Percentiles rank a stretch among this genome's conserved stretches.
Evolutionary conservation across 257 asterid species (phyloP).

Genomic region (Gentiana dahurica): DNA sequence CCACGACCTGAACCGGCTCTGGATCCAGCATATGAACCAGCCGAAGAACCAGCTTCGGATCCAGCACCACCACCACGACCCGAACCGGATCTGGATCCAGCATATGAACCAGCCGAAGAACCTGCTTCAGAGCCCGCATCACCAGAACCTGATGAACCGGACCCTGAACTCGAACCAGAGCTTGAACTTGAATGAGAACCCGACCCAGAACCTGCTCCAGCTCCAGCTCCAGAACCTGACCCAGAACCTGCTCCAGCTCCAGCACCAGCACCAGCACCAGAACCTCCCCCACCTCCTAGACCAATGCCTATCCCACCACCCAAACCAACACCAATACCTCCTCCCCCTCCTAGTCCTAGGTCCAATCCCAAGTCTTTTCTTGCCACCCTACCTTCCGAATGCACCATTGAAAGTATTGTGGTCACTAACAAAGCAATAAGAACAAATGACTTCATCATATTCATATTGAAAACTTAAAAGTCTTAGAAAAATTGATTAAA

Average conservation of each 20-base stretch:
- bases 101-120: conserved; percentile 54
- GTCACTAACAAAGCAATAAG: too few species aligned
- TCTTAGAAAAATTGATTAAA: background rate
- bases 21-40: too few species aligned
- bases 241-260: conserved; percentile 36
- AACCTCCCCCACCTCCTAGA: conserved; percentile 51
- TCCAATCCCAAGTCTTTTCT: conserved; percentile 47
- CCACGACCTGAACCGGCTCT: too few species aligned
- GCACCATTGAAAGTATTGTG: too few species aligned
- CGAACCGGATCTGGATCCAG: conserved; percentile 49
- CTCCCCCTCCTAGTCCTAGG: conserved; percentile 34
- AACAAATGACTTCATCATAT: too few species aligned
- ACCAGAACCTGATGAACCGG: conserved; percentile 17
- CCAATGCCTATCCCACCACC: conserved; percentile 55
- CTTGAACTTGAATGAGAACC: conserved; percentile 20
- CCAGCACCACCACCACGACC: conserved; percentile 32
- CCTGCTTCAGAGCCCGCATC: conserved; percentile 56
- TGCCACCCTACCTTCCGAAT: conserved; percentile 22
- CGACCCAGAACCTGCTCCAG: conserved; percentile 10
- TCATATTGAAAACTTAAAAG: background rate
- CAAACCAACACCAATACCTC: conserved; percentile 27
- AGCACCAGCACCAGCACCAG: conserved; percentile 3
- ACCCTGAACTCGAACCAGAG: conserved; percentile 24
- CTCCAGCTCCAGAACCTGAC: too few species aligned
- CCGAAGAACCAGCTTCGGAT: conserved; percentile 25